Evolutionary conservation across 2,329 filamentous ascomycete genomes (phyloP).

Genomic region (Colletotrichum endophyticum): DNA sequence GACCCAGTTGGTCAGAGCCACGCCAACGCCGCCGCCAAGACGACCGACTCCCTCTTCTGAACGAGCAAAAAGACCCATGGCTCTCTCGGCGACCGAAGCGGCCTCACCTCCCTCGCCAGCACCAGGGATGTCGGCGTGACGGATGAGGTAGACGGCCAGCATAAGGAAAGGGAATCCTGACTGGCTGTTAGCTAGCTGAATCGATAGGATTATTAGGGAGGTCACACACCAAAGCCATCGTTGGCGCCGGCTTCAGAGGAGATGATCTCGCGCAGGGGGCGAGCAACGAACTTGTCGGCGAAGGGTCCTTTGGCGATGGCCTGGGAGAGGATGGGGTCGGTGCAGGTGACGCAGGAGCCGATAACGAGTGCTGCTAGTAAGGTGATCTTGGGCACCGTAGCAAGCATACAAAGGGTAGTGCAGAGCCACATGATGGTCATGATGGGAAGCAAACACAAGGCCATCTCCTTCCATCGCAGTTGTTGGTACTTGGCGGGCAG

Average conservation of each 20-base stretch:
- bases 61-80: slow-evolving; percentile 12
- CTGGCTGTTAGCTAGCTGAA: accelerated
- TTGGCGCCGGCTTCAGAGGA: slow-evolving; percentile 55
- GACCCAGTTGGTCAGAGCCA: slow-evolving; percentile 61
- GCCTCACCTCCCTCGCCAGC: slow-evolving; percentile 20
- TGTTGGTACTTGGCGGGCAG: slow-evolving; percentile 61
- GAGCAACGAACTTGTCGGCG: slow-evolving; percentile 64
- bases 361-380: slow-evolving; percentile 61
- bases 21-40: slow-evolving; percentile 54
- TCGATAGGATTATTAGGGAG: neutral
- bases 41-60: slow-evolving; percentile 45
- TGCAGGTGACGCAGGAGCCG: slow-evolving; percentile 65
- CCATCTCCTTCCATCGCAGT: slow-evolving; percentile 55
- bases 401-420: slow-evolving; percentile 60
- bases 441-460: slow-evolving; percentile 59
- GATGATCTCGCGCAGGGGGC: slow-evolving; percentile 64
- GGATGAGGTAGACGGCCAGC: slow-evolving; percentile 61
- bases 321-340: slow-evolving; percentile 65
- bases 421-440: slow-evolving; percentile 69
- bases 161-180: slow-evolving; percentile 64
- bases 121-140: slow-evolving; percentile 46
- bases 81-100: neutral
- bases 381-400: slow-evolving; percentile 59
- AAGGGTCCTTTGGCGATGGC: slow-evolving; percentile 68
- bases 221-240: neutral